Percentiles rank a stretch among this genome's conserved stretches.
These are phyloP conservation scores for Debaryomyces maramus DNA, from an alignment of 805 yeast genomes.

Conservation along the genomic window DNA sequence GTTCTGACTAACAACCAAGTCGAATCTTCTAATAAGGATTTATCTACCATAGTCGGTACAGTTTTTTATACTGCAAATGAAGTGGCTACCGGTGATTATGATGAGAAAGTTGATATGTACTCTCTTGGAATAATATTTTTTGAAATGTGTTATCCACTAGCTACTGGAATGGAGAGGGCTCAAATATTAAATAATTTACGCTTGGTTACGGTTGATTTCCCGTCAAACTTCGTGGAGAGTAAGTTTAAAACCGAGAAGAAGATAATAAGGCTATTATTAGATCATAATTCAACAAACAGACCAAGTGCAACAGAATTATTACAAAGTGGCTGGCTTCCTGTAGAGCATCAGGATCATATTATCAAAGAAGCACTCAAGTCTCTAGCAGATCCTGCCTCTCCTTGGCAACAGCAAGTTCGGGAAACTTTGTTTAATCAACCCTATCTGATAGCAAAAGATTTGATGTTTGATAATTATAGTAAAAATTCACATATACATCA, in stretches of 20 bases:
- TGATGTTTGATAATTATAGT: constrained; percentile 65
- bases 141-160: constrained; percentile 84
- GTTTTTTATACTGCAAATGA: constrained; percentile 91
- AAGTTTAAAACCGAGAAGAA: constrained; percentile 60
- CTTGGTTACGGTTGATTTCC: constrained; percentile 60
- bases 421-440: constrained; percentile 84
- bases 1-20: constrained; percentile 42
- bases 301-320: constrained; percentile 79
- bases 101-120: constrained; percentile 94
- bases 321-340: constrained; percentile 81
- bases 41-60: constrained; percentile 93
- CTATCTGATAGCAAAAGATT: constrained; percentile 78
- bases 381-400: constrained; percentile 84
- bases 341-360: constrained; percentile 85
- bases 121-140: constrained; percentile 93
- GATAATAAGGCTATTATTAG: constrained; percentile 64
- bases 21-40: constrained; percentile 54
- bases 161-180: constrained; percentile 94
- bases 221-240: constrained; percentile 58
- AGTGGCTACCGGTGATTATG: constrained; percentile 75
- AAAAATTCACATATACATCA: constrained; percentile 23
- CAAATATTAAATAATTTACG: constrained; percentile 68
- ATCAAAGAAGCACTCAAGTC: constrained; percentile 86
- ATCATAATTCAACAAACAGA: constrained; percentile 75
- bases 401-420: constrained; percentile 92